Conservation (phyloP, 495 filamentous ascomycete species). For the Hypoxylon subgilvum region DNA sequence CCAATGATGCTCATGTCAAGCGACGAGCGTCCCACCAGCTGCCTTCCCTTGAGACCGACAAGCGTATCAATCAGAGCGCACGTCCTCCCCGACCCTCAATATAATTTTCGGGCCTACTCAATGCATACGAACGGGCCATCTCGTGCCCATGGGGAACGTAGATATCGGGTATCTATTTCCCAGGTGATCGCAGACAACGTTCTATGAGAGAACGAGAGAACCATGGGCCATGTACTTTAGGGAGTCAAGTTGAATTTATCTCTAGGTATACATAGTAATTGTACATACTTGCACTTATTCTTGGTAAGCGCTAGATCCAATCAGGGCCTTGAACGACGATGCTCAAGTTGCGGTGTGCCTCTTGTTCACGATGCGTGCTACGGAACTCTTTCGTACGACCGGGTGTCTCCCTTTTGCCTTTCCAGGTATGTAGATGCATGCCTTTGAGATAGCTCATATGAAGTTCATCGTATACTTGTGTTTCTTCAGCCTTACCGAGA, state of each 20-base stretch:
- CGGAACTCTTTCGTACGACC: neutral
- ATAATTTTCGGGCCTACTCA: slow-evolving; percentile 30
- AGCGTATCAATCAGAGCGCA: slow-evolving; percentile 26
- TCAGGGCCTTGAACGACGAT: neutral
- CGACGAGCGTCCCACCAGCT: slow-evolving; percentile 1
- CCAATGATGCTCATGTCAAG: slow-evolving; percentile 4
- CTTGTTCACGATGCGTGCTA: neutral
- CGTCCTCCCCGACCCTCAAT: slow-evolving; percentile 8
- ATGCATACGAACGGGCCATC: neutral
- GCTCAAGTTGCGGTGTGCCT: slow-evolving; percentile 10
- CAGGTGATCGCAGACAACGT: slow-evolving; percentile 4
- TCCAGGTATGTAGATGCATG: neutral
- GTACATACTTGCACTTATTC: too few relatives aligned
- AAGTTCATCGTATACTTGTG: neutral
- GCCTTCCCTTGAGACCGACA: slow-evolving; percentile 1
- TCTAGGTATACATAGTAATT: too few relatives aligned
- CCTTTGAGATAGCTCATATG: too few relatives aligned
- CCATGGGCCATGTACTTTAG: too few relatives aligned
- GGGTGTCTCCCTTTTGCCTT: neutral
- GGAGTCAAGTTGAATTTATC: too few relatives aligned
- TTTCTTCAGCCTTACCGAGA: slow-evolving; percentile 29
- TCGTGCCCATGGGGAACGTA: slow-evolving; percentile 27
- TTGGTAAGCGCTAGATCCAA: slow-evolving; percentile 19
- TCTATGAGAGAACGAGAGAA: neutral
- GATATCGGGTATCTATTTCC: slow-evolving; percentile 2